Evolutionary conservation across 352 stramenopile species (phyloP).

Genomic region (Globisporangium nagaii): DNA sequence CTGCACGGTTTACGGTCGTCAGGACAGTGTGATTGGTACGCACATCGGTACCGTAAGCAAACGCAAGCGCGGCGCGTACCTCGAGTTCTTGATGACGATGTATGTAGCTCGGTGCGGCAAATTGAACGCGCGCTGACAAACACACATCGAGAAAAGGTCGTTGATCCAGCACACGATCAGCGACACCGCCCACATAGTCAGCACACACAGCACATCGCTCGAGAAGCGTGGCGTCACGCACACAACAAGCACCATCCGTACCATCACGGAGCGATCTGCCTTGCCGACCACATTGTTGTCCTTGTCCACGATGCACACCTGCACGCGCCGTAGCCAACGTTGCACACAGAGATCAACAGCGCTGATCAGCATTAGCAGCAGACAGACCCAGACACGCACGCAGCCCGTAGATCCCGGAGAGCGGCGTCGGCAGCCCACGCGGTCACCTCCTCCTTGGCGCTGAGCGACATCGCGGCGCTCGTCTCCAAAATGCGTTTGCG

Average conservation of each 20-base stretch:
- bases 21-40: neutral
- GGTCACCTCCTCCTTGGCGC: conserved; percentile 48
- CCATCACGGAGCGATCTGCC: conserved; percentile 77
- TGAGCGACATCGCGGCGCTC: conserved; percentile 28
- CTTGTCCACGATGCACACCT: conserved; percentile 85
- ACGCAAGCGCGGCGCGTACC: conserved; percentile 12
- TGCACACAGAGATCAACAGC: neutral
- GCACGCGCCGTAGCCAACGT: too few species aligned
- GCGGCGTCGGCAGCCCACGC: too few species aligned
- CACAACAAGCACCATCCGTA: too few species aligned
- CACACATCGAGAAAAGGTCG: too few species aligned
- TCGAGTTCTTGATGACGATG: conserved; percentile 81
- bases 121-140: conserved; percentile 60
- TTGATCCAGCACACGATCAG: too few species aligned
- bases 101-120: conserved; percentile 82
- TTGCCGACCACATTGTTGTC: conserved; percentile 81
- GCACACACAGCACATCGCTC: too few species aligned
- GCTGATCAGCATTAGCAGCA: neutral
- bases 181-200: too few species aligned
- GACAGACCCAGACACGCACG: too few species aligned
- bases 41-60: neutral
- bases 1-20: conserved; percentile 13
- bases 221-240: too few species aligned
- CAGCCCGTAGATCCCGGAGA: too few species aligned
- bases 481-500: too few species aligned